Conservation (phyloP, 768 basidiomycete species). For the Pisolithus marmoratus region DNA sequence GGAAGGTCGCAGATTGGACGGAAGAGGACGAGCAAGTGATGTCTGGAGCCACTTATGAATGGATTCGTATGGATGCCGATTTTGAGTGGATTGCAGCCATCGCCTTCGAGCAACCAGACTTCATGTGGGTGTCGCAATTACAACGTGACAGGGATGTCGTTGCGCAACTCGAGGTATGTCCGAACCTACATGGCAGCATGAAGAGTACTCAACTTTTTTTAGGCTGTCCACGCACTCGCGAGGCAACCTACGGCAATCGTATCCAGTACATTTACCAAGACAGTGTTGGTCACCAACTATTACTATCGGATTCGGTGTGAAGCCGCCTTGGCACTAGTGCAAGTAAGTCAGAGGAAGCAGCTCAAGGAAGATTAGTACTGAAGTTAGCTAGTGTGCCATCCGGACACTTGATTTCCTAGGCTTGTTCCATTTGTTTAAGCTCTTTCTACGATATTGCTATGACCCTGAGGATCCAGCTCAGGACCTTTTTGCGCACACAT, state of each 20-base stretch:
- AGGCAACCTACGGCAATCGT: constrained; percentile 80
- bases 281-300: constrained; percentile 91
- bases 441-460: constrained; percentile 87
- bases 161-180: constrained; percentile 87
- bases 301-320: constrained; percentile 95
- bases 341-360: constrained; percentile 42
- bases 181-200: not conserved
- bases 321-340: constrained; percentile 79
- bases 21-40: constrained; percentile 93
- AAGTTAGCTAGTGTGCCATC: constrained; percentile 65
- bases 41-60: constrained; percentile 96
- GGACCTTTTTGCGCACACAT: constrained; percentile 80
- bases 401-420: constrained; percentile 82
- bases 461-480: constrained; percentile 78
- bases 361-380: constrained; percentile 5
- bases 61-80: constrained; percentile 98
- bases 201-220: constrained; percentile 7
- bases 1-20: constrained; percentile 98
- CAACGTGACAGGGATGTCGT: constrained; percentile 95
- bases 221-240: constrained; percentile 89
- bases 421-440: constrained; percentile 91
- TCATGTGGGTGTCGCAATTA: constrained; percentile 97
- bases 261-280: constrained; percentile 88
- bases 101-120: constrained; percentile 92
- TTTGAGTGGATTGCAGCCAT: constrained; percentile 98